phyloP scores from a whole-genome alignment of 768 basidiomycete genomes.

The Lactarius quietus region DNA sequence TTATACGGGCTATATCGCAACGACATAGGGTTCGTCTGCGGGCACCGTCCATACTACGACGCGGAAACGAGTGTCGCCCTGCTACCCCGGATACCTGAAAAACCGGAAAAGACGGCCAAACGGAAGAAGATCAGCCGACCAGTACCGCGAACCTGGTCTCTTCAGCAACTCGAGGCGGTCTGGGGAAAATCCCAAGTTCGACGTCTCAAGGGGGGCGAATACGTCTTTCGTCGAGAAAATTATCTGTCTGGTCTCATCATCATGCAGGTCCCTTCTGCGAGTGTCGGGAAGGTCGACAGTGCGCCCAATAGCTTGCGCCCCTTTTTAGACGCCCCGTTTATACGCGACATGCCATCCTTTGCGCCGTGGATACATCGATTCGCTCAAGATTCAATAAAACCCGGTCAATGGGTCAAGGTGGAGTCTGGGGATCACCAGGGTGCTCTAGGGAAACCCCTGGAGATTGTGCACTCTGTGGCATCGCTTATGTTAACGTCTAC shows the following conservation, averaged over 20 bases:
- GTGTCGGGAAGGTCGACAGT: neutral
- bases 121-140: neutral
- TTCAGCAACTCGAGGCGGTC: neutral
- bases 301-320: neutral
- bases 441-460: neutral
- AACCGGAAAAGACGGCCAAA: neutral
- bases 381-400: neutral
- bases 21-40: neutral
- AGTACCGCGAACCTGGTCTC: neutral
- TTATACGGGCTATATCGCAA: neutral
- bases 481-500: neutral
- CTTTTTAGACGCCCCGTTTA: neutral
- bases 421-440: neutral
- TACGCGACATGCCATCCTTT: neutral
- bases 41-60: neutral
- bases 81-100: neutral
- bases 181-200: neutral
- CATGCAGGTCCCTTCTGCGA: neutral
- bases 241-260: neutral
- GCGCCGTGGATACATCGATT: neutral
- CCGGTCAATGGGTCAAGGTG: neutral
- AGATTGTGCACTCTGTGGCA: neutral
- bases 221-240: neutral
- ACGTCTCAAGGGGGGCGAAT: neutral
- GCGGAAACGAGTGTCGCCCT: neutral